These are phyloP conservation scores for Tetracladium marchalianum DNA, from an alignment of 495 filamentous ascomycete species.

Conservation along the genomic window DNA sequence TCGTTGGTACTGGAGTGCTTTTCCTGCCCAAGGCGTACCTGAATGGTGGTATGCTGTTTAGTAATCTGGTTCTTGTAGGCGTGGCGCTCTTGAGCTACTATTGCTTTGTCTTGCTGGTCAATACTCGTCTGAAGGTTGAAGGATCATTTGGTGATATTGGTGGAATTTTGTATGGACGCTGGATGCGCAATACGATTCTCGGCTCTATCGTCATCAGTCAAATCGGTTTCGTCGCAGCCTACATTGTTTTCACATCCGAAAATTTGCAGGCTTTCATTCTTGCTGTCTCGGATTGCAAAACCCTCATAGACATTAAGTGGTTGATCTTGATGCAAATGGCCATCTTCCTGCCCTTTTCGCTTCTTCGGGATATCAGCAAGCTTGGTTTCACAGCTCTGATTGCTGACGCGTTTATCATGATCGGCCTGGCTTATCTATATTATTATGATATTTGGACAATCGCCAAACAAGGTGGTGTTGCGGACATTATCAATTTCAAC, in stretches of 20 bases:
- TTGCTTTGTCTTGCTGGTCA: slow-evolving; percentile 88
- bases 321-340: slow-evolving; percentile 89
- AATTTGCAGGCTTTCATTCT: slow-evolving; percentile 91
- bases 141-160: slow-evolving; percentile 96
- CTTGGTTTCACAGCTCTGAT: slow-evolving; percentile 82
- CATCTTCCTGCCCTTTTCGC: slow-evolving; percentile 83
- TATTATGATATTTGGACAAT: slow-evolving; percentile 92
- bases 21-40: slow-evolving; percentile 88
- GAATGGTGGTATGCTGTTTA: slow-evolving; percentile 97
- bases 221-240: slow-evolving; percentile 92
- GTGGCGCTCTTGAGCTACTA: slow-evolving; percentile 86
- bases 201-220: slow-evolving; percentile 87
- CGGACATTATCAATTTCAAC: slow-evolving; percentile 85
- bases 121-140: slow-evolving; percentile 70
- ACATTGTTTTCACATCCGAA: slow-evolving; percentile 94
- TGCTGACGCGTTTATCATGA: slow-evolving; percentile 86
- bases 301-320: slow-evolving; percentile 71
- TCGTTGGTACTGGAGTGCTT: slow-evolving; percentile 94
- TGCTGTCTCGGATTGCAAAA: slow-evolving; percentile 71
- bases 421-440: slow-evolving; percentile 88
- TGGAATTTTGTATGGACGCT: slow-evolving; percentile 78
- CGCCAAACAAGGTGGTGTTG: slow-evolving; percentile 57
- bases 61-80: slow-evolving; percentile 74
- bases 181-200: slow-evolving; percentile 81
- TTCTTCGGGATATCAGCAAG: slow-evolving; percentile 93